These are phyloP conservation scores for Mycena venus DNA, from an alignment of 768 basidiomycete species.

Conservation along the genomic window DNA sequence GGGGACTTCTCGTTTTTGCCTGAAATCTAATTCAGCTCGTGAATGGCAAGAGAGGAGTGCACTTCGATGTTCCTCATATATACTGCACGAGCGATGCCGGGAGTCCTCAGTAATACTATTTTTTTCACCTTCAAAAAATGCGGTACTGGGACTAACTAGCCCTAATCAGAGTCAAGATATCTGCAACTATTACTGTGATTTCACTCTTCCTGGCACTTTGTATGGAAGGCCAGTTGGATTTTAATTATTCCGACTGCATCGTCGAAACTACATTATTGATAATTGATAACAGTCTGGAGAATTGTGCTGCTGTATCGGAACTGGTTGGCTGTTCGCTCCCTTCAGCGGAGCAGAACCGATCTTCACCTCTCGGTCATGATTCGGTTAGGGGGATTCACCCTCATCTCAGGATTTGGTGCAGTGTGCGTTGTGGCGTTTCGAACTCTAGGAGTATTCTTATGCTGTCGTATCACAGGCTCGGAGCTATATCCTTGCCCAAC, in stretches of 20 bases:
- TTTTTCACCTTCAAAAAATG: neutral
- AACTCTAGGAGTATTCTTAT: neutral
- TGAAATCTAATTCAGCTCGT: neutral
- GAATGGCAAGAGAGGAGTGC: slow-evolving; percentile 5
- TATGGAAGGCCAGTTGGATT: slow-evolving; percentile 19
- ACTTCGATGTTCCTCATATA: slow-evolving; percentile 15
- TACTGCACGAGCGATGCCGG: slow-evolving; percentile 7
- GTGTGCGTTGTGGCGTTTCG: neutral
- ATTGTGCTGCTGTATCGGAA: slow-evolving; percentile 14
- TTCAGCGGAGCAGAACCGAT: neutral
- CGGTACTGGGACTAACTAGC: neutral
- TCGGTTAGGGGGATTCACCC: slow-evolving; percentile 18
- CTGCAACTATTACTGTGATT: slow-evolving; percentile 10
- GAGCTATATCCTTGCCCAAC: slow-evolving; percentile 11
- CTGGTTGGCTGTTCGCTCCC: neutral
- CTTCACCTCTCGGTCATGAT: slow-evolving; percentile 13
- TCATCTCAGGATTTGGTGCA: slow-evolving; percentile 17
- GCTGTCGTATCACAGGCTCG: neutral
- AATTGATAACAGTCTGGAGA: no score
- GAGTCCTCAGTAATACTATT: slow-evolving; percentile 17
- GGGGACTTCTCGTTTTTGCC: neutral
- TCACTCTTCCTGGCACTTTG: slow-evolving; percentile 15
- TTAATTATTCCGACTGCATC: neutral
- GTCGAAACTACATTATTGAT: no score
- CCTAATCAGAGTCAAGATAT: slow-evolving; percentile 13